Evolutionary conservation across 2,329 filamentous ascomycete species (phyloP), one percentile per base, ranked within the genome.

Genomic region (Berkeleyomyces basicola): DNA sequence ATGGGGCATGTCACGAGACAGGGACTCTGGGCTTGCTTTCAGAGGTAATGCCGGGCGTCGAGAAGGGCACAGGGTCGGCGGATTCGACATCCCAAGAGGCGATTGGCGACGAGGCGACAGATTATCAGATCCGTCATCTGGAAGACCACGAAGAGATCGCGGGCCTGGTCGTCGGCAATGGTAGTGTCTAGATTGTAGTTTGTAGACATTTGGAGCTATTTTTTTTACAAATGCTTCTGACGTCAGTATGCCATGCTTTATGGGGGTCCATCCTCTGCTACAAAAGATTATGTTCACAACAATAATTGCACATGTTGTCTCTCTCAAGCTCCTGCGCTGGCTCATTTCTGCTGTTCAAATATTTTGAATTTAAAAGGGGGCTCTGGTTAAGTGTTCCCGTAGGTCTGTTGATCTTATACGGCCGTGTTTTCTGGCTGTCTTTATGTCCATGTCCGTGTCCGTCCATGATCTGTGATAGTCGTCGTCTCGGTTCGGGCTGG

Each of bases 91-190:
- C 40, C 61, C 62, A n/a, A 58, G 62, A 46, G 68, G 70, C 39
- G 67, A 71, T 53, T 68, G 69, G 62, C 68, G 67, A 14, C 70
- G 67, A 70, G 64, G 67, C 69, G 71, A 68, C 71, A 70, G 69
- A 43, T n/a, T 59, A 36, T 40, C 58, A 6, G 58, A 59, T 5
- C 40, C 44, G 7, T 37, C 51, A 31, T 55, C 39, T 11, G 3
- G 33, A n/a, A 37, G 51, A 14, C 10, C 51, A 36, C 51, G 39
- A 55, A 55, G 51, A 37, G 51, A 37, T 7, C 43, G 43, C 43
- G 43, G 43, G 4, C 11, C 11, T 16, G 43, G 43, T 46, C 51
- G 51, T 7, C 51, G 51, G 51, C 51, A 36, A 7, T 55, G 33
- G 51, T 55, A 55, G 51, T 49, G 33, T 39, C 5, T 7, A 3